Evolutionary conservation across 495 filamentous ascomycete species (phyloP).

Genomic region (Penicillium cosmopolitanum): DNA sequence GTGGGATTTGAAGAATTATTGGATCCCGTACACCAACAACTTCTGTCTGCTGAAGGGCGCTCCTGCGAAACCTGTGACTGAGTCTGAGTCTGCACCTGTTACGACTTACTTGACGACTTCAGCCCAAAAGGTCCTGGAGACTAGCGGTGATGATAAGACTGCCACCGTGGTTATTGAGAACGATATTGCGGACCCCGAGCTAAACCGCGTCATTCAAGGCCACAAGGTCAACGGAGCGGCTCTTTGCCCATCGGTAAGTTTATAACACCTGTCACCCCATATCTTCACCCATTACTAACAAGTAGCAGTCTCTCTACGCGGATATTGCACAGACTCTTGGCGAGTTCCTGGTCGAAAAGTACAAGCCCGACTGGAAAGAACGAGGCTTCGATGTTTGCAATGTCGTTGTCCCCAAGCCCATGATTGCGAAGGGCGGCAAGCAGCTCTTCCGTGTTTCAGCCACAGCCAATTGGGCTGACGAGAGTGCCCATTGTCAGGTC

Average conservation of each 20-base stretch:
- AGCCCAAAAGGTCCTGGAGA: constrained; percentile 56
- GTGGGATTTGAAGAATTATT: constrained; percentile 82
- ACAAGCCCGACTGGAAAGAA: constrained; percentile 56
- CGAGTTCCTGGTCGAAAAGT: constrained; percentile 66
- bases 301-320: constrained; percentile 62
- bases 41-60: constrained; percentile 54
- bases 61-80: constrained; percentile 26
- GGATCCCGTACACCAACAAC: constrained; percentile 73
- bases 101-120: constrained; percentile 44
- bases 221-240: constrained; percentile 71
- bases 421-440: constrained; percentile 62
- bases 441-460: constrained; percentile 49
- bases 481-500: constrained; percentile 35
- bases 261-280: background rate
- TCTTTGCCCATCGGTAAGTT: constrained; percentile 57
- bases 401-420: constrained; percentile 70
- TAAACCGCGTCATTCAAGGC: constrained; percentile 66
- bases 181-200: constrained; percentile 62
- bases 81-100: constrained; percentile 36
- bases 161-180: constrained; percentile 66
- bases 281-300: constrained; percentile 15
- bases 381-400: constrained; percentile 63
- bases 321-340: constrained; percentile 78
- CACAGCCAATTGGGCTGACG: constrained; percentile 38
- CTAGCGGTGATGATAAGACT: constrained; percentile 55